Conservation (phyloP, 2,329 filamentous ascomycete genomes). For the Phyllosticta paracitricarpa region DNA sequence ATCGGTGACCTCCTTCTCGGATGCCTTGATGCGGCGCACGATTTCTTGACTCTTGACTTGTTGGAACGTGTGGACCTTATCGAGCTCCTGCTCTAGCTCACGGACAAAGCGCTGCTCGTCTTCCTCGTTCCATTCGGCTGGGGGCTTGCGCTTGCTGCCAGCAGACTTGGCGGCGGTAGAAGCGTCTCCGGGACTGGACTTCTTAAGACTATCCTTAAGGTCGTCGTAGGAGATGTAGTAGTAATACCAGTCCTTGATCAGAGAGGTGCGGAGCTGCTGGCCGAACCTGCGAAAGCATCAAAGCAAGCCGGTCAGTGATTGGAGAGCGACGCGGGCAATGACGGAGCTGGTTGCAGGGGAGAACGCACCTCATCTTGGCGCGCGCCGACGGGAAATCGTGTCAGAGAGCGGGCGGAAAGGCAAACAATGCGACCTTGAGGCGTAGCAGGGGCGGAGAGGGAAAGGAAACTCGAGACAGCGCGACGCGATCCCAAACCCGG, state of each 20-base stretch:
- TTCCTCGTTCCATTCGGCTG: conserved; percentile 73
- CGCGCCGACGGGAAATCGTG: neutral
- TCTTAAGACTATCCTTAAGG: conserved; percentile 78
- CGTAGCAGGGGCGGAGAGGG: neutral
- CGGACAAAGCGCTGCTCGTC: conserved; percentile 84
- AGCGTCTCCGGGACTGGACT: conserved; percentile 47
- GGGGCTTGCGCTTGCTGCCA: conserved; percentile 22
- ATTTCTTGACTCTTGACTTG: conserved; percentile 97
- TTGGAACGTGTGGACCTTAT: conserved; percentile 97
- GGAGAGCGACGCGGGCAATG: neutral
- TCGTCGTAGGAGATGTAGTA: conserved; percentile 98
- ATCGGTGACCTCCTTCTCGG: conserved; percentile 80
- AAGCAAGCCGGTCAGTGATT: neutral
- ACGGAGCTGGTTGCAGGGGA: neutral
- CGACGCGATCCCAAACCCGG: too few relatives aligned
- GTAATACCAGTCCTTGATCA: conserved; percentile 95
- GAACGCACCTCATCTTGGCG: neutral
- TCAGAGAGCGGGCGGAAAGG: neutral
- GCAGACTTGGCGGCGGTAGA: conserved; percentile 5
- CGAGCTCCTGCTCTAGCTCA: conserved; percentile 80
- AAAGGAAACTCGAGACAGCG: neutral
- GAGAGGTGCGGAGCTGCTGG: conserved; percentile 87
- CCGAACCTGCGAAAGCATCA: conserved; percentile 57
- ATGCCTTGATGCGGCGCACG: conserved; percentile 74
- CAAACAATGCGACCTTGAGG: neutral